A percentile compares a stretch with the other conserved stretches of the same genome.
These are phyloP conservation scores for Seminavis robusta DNA, from an alignment of 108 stramenopile species.

Conservation along the genomic window DNA sequence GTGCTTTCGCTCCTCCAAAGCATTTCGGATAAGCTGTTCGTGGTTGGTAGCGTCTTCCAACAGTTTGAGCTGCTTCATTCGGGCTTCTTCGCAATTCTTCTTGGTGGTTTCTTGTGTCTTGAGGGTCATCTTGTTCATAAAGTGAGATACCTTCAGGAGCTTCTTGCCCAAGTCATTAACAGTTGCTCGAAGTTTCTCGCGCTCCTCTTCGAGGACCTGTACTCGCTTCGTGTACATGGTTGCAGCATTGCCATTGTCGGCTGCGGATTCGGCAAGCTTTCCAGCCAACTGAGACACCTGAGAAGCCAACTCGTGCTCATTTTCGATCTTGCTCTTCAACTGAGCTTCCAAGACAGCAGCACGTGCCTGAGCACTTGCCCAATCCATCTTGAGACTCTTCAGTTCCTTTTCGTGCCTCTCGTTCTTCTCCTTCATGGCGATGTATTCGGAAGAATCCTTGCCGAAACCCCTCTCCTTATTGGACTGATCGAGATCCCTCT, in stretches of 20 bases:
- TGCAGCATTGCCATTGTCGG: constrained; percentile 15
- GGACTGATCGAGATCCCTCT: background rate
- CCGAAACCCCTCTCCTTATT: background rate
- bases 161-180: constrained; percentile 48
- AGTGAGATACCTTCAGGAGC: constrained; percentile 42
- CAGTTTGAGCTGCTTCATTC: too few species aligned
- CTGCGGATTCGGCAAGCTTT: constrained; percentile 45
- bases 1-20: too few species aligned
- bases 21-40: too few species aligned
- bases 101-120: constrained; percentile 67
- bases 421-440: constrained; percentile 38
- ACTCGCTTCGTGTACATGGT: constrained; percentile 29
- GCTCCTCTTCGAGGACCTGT: constrained; percentile 51
- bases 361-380: constrained; percentile 47
- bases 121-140: constrained; percentile 53
- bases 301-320: constrained; percentile 54
- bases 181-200: constrained; percentile 34
- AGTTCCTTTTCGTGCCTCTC: constrained; percentile 19
- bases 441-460: constrained; percentile 14
- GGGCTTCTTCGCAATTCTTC: too few species aligned
- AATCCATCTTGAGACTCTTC: constrained; percentile 41
- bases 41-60: too few species aligned
- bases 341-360: constrained; percentile 56
- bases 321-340: constrained; percentile 69
- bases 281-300: constrained; percentile 61